Evolutionary conservation across 2,329 filamentous ascomycete genomes (phyloP).

Genomic region (Monosporascus sp.): DNA sequence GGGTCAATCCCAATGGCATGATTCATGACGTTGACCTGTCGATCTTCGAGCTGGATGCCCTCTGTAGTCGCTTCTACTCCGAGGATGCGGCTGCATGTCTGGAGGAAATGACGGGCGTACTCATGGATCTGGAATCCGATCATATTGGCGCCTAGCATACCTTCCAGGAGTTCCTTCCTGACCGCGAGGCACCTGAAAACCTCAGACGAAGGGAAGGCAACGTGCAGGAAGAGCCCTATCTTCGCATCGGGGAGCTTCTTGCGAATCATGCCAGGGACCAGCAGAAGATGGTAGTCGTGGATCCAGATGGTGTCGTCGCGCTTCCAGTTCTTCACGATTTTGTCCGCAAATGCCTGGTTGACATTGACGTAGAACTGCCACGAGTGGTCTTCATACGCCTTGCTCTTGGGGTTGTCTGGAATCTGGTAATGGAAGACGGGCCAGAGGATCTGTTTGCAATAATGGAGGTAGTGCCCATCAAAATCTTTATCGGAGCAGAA

Average conservation of each 20-base stretch:
- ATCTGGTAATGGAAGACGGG: constrained; percentile 98
- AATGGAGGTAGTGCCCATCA: constrained; percentile 90
- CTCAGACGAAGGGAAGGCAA: constrained; percentile 92
- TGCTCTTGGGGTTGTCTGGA: constrained; percentile 95
- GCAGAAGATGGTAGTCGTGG: constrained; percentile 88
- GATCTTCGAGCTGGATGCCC: constrained; percentile 84
- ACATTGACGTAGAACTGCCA: constrained; percentile 92
- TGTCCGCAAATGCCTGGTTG: constrained; percentile 89
- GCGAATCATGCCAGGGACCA: constrained; percentile 85
- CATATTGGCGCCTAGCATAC: constrained; percentile 88
- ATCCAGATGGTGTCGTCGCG: constrained; percentile 90
- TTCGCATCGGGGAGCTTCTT: constrained; percentile 87
- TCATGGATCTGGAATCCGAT: constrained; percentile 92
- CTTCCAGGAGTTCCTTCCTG: constrained; percentile 80
- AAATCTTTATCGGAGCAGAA: constrained; percentile 89
- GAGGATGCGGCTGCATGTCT: constrained; percentile 88
- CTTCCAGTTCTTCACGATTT: constrained; percentile 88
- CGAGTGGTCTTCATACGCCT: constrained; percentile 94
- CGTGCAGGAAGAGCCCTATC: constrained; percentile 94
- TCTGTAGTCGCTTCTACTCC: constrained; percentile 86
- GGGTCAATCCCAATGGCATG: constrained; percentile 91
- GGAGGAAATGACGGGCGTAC: constrained; percentile 89
- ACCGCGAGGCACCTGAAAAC: constrained; percentile 89
- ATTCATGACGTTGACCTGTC: constrained; percentile 83
- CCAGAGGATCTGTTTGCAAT: constrained; percentile 97